These are phyloP conservation scores for Cystobasidium pallidum DNA, from an alignment of 1,284 basidiomycete species.

Conservation along the genomic window DNA sequence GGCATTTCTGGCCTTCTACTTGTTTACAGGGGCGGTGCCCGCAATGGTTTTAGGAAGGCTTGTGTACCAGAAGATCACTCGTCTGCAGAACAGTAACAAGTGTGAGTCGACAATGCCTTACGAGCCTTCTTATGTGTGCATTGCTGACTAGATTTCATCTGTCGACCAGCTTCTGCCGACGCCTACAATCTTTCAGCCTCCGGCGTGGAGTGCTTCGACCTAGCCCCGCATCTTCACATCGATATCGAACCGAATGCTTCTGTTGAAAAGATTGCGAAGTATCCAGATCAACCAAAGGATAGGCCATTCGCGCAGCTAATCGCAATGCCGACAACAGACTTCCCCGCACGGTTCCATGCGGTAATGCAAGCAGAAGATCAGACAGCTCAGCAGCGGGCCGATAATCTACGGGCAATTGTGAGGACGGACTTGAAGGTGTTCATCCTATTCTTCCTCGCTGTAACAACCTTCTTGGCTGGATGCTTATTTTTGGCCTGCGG, in stretches of 20 bases:
- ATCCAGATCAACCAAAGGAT: slow-evolving; percentile 32
- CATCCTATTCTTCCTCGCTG: background rate
- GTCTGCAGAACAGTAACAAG: background rate
- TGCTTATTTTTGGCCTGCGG: slow-evolving; percentile 12
- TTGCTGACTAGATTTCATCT: background rate
- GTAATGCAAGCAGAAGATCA: slow-evolving; percentile 12
- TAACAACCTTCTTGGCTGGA: background rate
- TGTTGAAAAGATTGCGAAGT: background rate
- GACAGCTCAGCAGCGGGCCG: background rate
- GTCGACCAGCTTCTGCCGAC: background rate
- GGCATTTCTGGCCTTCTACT: slow-evolving; percentile 1
- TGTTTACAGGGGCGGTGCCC: slow-evolving; percentile 20
- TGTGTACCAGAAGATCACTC: slow-evolving; percentile 24
- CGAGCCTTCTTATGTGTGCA: background rate
- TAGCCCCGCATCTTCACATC: background rate
- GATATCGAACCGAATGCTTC: background rate
- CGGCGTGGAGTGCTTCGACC: background rate
- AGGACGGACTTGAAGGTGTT: background rate
- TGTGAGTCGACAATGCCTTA: background rate
- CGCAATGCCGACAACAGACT: slow-evolving; percentile 10
- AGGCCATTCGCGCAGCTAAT: slow-evolving; percentile 25
- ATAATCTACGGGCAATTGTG: background rate
- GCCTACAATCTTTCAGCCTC: background rate
- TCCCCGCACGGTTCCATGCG: slow-evolving; percentile 12
- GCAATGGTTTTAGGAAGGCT: slow-evolving; percentile 2